Conservation (phyloP, 371 early-diverging fungal species). For the Quaeritorhiza haematococci region DNA sequence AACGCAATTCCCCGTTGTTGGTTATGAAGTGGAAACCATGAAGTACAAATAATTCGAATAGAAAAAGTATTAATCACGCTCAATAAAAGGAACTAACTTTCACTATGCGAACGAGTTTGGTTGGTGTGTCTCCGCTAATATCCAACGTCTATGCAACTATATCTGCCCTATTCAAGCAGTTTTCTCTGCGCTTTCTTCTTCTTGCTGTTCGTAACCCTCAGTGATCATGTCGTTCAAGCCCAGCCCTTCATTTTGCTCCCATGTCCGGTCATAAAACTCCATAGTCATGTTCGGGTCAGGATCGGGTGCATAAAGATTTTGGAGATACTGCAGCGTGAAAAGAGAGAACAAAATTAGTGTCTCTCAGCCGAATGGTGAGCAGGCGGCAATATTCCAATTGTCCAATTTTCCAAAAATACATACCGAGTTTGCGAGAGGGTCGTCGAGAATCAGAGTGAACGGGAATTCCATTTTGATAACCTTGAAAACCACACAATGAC, state of each 20-base stretch:
- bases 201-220: slow-evolving; percentile 20
- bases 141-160: too few relatives aligned
- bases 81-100: not conserved
- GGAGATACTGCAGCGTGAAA: slow-evolving; percentile 27
- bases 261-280: slow-evolving; percentile 80
- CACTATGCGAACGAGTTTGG: too few relatives aligned
- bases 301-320: slow-evolving; percentile 89
- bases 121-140: too few relatives aligned
- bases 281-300: slow-evolving; percentile 87
- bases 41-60: slow-evolving; percentile 17
- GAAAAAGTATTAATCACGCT: not conserved
- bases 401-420: too few relatives aligned
- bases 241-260: slow-evolving; percentile 76
- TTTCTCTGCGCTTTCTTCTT: not conserved
- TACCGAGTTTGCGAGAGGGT: slow-evolving; percentile 78
- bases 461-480: slow-evolving; percentile 39
- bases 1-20: slow-evolving; percentile 64
- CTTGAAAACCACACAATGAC: not conserved
- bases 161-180: too few relatives aligned
- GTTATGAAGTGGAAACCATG: slow-evolving; percentile 44
- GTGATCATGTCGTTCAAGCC: slow-evolving; percentile 81
- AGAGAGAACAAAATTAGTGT: not conserved
- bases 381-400: too few relatives aligned
- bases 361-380: not conserved
- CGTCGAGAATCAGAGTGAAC: slow-evolving; percentile 75